phyloP scores from a whole-genome alignment of 129 eudicot species.

The Deinandra increscens region DNA sequence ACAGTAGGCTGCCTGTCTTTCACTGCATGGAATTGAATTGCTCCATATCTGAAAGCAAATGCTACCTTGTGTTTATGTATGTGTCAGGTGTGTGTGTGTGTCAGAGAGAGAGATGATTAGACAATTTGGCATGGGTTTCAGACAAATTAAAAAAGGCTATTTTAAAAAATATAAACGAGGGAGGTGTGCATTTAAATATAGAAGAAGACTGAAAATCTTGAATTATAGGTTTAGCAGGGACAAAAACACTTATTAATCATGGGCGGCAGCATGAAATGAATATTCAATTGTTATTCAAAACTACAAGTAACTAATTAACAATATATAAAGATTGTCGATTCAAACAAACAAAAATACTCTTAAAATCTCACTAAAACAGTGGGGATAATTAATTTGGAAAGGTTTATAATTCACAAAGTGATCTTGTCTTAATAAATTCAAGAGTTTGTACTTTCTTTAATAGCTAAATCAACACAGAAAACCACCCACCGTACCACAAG shows the following conservation, averaged over 20 bases:
- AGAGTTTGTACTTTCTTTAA: too few relatives aligned
- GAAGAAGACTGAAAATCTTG: slow-evolving; percentile 6
- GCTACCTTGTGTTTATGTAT: neutral
- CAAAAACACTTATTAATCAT: neutral
- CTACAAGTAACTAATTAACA: too few relatives aligned
- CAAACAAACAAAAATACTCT: too few relatives aligned
- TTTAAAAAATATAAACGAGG: slow-evolving; percentile 30
- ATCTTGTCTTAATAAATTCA: too few relatives aligned
- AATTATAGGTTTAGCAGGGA: slow-evolving; percentile 9
- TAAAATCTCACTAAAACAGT: too few relatives aligned
- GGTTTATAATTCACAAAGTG: too few relatives aligned
- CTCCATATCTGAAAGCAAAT: slow-evolving; percentile 12
- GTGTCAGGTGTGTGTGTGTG: neutral
- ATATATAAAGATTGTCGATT: too few relatives aligned
- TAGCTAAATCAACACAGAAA: too few relatives aligned
- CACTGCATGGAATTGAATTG: slow-evolving; percentile 26
- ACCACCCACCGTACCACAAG: too few relatives aligned
- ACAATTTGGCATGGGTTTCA: slow-evolving; percentile 28
- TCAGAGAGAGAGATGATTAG: slow-evolving; percentile 19
- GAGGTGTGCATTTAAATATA: slow-evolving; percentile 33
- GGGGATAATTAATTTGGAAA: too few relatives aligned
- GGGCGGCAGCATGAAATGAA: too few relatives aligned
- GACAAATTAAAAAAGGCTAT: slow-evolving; percentile 1
- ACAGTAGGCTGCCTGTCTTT: neutral
- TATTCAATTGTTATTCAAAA: too few relatives aligned